These are phyloP conservation scores for Grifola frondosa DNA, from an alignment of 1,284 basidiomycete genomes.

Conservation along the genomic window DNA sequence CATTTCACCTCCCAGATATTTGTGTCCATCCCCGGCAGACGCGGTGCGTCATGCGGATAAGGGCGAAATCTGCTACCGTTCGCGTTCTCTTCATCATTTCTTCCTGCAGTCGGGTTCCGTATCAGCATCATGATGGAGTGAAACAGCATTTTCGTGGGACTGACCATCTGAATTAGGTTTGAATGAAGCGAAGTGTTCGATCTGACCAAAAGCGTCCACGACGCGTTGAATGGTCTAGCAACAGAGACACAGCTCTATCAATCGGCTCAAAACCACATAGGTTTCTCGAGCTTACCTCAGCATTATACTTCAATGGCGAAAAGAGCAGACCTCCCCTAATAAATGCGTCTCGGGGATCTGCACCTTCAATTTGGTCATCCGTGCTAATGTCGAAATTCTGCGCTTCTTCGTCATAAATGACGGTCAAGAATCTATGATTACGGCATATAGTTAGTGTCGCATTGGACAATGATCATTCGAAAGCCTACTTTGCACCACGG, in stretches of 20 bases:
- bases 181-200: slow-evolving; percentile 46
- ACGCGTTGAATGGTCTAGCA: slow-evolving; percentile 49
- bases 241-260: not conserved
- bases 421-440: slow-evolving; percentile 45
- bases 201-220: slow-evolving; percentile 51
- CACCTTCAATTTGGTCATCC: not conserved
- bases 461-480: not conserved
- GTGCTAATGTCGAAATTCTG: slow-evolving; percentile 11
- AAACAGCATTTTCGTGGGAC: not conserved
- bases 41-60: slow-evolving; percentile 52
- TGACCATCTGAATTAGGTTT: slow-evolving; percentile 9
- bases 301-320: slow-evolving; percentile 56
- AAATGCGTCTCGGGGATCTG: slow-evolving; percentile 24
- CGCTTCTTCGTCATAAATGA: slow-evolving; percentile 61
- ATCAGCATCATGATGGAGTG: too few species aligned
- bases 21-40: slow-evolving; percentile 53
- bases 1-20: slow-evolving; percentile 76
- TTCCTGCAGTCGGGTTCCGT: too few species aligned
- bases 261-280: not conserved
- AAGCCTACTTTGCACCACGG: slow-evolving; percentile 43
- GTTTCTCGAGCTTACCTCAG: slow-evolving; percentile 41
- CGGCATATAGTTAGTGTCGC: slow-evolving; percentile 1
- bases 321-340: slow-evolving; percentile 44
- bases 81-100: not conserved
- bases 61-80: slow-evolving; percentile 1